Conservation (phyloP, 192 early-diverging fungal species). For the Rhizoclosmatium globosum region DNA sequence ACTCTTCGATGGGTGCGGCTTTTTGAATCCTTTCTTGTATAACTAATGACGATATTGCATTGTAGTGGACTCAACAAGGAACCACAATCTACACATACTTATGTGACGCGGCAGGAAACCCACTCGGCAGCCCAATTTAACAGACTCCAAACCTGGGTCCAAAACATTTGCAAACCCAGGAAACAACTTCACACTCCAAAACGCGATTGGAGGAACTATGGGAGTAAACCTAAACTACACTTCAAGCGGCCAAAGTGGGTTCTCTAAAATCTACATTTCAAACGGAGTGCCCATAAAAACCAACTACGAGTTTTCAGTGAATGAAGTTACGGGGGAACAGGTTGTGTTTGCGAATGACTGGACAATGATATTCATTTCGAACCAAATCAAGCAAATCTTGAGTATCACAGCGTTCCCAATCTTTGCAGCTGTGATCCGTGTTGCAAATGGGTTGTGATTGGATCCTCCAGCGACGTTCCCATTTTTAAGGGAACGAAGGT, state of each 20-base stretch:
- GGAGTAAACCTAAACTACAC: background rate
- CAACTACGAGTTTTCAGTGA: background rate
- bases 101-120: background rate
- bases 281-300: background rate
- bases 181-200: background rate
- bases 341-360: background rate
- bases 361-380: background rate
- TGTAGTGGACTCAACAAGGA: background rate
- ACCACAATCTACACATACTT: background rate
- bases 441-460: background rate
- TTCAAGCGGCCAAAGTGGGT: background rate
- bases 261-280: background rate
- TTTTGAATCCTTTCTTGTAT: too few relatives aligned
- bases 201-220: background rate
- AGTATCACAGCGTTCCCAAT: background rate
- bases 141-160: background rate
- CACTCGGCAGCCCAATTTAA: background rate
- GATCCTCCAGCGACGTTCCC: background rate
- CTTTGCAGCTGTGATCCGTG: background rate
- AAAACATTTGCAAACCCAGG: slow-evolving; percentile 1
- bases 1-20: too few relatives aligned
- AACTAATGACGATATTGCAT: too few relatives aligned
- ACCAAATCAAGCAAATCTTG: background rate
- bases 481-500: background rate
- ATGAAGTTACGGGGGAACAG: background rate